Evolutionary conservation across 768 basidiomycete genomes (phyloP).

Genomic region (Tylopilus sp.): DNA sequence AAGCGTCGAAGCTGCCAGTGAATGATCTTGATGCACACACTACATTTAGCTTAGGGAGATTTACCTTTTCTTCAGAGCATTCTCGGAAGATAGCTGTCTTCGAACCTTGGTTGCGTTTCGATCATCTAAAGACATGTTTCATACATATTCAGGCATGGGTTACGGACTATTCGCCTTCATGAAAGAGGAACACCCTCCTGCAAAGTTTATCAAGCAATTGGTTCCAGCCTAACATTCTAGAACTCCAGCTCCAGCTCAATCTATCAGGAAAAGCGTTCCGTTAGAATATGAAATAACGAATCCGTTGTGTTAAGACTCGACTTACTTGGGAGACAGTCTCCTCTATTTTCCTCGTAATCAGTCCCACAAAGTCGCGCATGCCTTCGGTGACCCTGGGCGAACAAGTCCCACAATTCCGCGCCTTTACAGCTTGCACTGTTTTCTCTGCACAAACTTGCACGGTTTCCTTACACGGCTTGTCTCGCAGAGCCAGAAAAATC

Average conservation of each 20-base stretch:
- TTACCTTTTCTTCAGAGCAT: too few relatives aligned
- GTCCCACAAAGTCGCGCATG: not conserved
- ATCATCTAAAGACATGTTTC: too few relatives aligned
- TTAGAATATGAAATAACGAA: not conserved
- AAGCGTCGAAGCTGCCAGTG: too few relatives aligned
- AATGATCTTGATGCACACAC: too few relatives aligned
- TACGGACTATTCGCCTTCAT: too few relatives aligned
- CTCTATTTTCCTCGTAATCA: conserved; percentile 7
- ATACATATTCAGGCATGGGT: too few relatives aligned
- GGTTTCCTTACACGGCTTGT: not conserved
- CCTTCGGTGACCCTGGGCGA: not conserved
- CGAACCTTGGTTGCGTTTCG: too few relatives aligned
- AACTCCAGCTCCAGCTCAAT: not conserved
- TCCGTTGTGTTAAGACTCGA: too few relatives aligned
- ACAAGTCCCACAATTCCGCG: not conserved
- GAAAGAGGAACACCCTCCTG: too few relatives aligned
- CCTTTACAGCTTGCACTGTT: not conserved
- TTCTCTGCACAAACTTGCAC: not conserved
- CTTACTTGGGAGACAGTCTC: not conserved
- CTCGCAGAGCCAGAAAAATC: not conserved
- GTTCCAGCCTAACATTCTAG: not conserved
- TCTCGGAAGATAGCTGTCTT: too few relatives aligned
- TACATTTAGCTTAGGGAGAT: too few relatives aligned
- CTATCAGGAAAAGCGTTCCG: not conserved
- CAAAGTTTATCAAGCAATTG: too few relatives aligned